These are phyloP conservation scores for Vitis cinerea DNA, from an alignment of 164 flowering plant genomes.

Conservation along the genomic window DNA sequence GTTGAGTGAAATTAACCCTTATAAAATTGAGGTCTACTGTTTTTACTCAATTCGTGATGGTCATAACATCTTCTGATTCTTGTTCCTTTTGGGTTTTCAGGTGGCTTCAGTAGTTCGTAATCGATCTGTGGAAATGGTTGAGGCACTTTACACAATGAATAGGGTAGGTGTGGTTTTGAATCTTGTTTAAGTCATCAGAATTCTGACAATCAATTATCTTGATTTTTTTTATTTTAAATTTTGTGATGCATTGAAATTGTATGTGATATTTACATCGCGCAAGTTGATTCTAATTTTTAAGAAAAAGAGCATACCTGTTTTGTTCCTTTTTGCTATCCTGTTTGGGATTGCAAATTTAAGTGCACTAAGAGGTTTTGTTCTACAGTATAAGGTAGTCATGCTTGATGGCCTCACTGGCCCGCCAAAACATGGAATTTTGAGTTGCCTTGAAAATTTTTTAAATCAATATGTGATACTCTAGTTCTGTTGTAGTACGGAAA, in stretches of 20 bases:
- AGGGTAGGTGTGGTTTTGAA: conserved; percentile 35
- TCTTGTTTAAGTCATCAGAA: neutral
- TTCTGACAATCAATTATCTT: neutral
- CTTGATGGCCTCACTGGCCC: neutral
- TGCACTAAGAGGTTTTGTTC: too few species aligned
- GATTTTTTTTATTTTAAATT: neutral
- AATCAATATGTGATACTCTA: neutral
- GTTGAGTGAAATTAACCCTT: neutral
- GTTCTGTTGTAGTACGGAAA: neutral
- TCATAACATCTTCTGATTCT: conserved; percentile 1
- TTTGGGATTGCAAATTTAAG: too few species aligned
- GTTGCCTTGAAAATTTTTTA: neutral
- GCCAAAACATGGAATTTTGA: neutral
- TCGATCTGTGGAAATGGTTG: conserved; percentile 72
- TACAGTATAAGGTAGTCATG: too few species aligned
- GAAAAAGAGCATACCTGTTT: too few species aligned
- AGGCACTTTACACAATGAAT: conserved; percentile 73
- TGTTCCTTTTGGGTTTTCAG: conserved; percentile 31
- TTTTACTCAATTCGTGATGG: neutral
- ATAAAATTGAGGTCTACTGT: neutral
- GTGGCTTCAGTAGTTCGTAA: conserved; percentile 56
- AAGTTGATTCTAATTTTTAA: too few species aligned
- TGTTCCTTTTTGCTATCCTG: too few species aligned
- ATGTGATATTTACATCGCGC: neutral
- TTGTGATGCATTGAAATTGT: neutral